phyloP scores from a whole-genome alignment of 768 basidiomycete species.

The Boletus bicolor region DNA sequence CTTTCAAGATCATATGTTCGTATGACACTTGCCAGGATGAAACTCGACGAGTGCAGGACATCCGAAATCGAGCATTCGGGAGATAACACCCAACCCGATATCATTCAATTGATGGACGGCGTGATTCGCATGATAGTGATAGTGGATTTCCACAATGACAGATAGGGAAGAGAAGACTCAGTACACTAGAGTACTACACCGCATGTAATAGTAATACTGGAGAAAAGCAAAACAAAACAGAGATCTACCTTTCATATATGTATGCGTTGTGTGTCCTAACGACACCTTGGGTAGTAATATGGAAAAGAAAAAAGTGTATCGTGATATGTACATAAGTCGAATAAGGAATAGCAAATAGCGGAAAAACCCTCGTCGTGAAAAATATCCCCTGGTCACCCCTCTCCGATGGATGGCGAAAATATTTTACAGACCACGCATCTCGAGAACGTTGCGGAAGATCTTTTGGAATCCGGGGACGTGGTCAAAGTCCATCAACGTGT shows the following conservation, averaged over 20 bases:
- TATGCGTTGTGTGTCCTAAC: background rate
- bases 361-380: background rate
- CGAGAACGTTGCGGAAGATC: constrained; percentile 26
- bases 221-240: background rate
- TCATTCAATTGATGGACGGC: background rate
- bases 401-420: background rate
- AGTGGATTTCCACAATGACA: background rate
- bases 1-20: too few species aligned
- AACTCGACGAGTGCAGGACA: background rate
- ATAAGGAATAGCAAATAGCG: background rate
- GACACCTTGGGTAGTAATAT: background rate
- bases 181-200: background rate
- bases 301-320: too few species aligned
- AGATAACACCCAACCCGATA: too few species aligned
- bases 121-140: background rate
- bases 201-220: background rate
- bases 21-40: background rate
- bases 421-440: constrained; percentile 24
- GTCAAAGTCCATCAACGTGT: constrained; percentile 31
- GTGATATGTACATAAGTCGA: background rate
- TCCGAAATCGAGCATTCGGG: background rate
- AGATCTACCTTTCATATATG: background rate
- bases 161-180: background rate
- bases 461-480: constrained; percentile 16
- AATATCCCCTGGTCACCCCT: background rate